Evolutionary conservation across 2,329 filamentous ascomycete species (phyloP).

Genomic region (Ophiostoma novo-ulmi): DNA sequence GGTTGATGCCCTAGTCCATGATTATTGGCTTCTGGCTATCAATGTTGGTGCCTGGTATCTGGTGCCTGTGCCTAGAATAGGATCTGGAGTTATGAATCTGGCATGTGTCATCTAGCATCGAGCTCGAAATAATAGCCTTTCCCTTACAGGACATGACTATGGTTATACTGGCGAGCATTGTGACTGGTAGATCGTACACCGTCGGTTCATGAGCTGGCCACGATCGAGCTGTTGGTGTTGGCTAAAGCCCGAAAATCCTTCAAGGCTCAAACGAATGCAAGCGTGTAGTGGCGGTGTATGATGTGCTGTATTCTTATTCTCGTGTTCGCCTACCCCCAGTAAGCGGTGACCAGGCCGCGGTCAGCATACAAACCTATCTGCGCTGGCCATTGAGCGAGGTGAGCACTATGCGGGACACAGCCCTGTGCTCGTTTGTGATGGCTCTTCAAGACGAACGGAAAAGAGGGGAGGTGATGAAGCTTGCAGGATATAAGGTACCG

Average conservation of each 20-base stretch:
- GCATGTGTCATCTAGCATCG: not conserved
- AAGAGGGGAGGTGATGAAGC: conserved; percentile 11
- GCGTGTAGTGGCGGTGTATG: conserved; percentile 8
- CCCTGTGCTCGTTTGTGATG: not conserved
- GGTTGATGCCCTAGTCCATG: not conserved
- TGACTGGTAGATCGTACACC: conserved; percentile 15
- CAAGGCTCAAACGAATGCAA: not conserved
- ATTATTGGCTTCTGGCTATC: not conserved
- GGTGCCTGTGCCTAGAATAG: not conserved
- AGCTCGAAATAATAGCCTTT: not conserved
- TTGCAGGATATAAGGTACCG: not conserved
- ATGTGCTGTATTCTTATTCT: not conserved
- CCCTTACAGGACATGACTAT: not conserved
- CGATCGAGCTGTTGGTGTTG: not conserved
- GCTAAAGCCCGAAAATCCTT: not conserved
- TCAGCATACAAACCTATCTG: not conserved
- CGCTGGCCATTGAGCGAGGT: not conserved
- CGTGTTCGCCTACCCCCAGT: not conserved
- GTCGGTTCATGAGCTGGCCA: not conserved
- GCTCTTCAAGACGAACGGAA: not conserved
- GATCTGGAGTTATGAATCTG: not conserved
- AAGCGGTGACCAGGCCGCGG: not conserved
- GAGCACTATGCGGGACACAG: not conserved
- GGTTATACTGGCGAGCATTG: not conserved
- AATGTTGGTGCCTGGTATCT: not conserved